These are phyloP conservation scores for Russula dissimulans DNA, from an alignment of 768 basidiomycete species.

Conservation along the genomic window DNA sequence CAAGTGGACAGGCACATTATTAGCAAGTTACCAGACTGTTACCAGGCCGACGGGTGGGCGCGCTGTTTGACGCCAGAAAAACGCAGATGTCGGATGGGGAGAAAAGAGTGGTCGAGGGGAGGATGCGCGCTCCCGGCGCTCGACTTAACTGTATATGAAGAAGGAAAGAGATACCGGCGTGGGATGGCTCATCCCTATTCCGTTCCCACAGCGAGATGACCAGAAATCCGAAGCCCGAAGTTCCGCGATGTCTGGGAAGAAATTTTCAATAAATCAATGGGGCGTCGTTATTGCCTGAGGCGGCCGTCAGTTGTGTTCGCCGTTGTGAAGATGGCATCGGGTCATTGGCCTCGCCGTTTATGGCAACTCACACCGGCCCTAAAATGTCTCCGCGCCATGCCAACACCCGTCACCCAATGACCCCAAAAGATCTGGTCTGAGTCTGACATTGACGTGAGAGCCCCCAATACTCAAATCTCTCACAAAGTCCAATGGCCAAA, in stretches of 20 bases:
- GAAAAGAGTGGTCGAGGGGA: not conserved
- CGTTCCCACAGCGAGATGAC: not conserved
- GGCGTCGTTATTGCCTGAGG: not conserved
- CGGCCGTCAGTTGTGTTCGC: not conserved
- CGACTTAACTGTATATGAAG: too few species aligned
- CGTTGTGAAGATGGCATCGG: not conserved
- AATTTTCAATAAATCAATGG: not conserved
- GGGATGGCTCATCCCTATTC: too few species aligned
- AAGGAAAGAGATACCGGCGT: too few species aligned
- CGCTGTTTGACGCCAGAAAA: not conserved
- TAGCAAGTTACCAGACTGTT: not conserved
- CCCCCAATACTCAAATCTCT: too few species aligned
- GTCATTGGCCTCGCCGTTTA: not conserved
- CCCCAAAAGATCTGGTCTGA: not conserved
- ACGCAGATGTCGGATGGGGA: not conserved
- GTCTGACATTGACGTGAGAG: too few species aligned
- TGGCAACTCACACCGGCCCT: not conserved
- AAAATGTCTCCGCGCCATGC: not conserved
- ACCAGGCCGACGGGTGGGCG: conserved; percentile 5
- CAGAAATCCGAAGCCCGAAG: not conserved
- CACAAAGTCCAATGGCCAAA: not conserved
- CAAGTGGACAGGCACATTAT: not conserved
- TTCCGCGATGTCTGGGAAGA: not conserved
- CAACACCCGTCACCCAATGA: not conserved
- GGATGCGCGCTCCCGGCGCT: not conserved